Evolutionary conservation across 208 protist species (phyloP).

Genomic region (Crithidia bombi): DNA sequence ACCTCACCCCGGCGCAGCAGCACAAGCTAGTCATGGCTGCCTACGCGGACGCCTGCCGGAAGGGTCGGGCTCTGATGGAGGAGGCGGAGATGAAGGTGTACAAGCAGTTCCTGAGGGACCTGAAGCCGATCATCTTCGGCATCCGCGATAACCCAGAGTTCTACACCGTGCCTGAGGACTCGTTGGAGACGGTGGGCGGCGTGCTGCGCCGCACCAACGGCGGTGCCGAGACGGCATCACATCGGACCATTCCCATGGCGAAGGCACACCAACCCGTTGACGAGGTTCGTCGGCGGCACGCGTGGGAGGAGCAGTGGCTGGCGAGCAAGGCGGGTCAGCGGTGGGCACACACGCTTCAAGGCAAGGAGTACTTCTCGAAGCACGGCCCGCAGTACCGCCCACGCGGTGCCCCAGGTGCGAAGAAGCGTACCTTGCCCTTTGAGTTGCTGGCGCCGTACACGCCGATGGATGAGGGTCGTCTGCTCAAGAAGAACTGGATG

Average conservation of each 20-base stretch:
- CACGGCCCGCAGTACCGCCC: conserved; percentile 74
- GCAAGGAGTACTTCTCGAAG: conserved; percentile 84
- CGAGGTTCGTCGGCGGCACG: conserved; percentile 66
- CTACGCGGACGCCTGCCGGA: conserved; percentile 78
- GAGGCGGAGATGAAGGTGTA: conserved; percentile 89
- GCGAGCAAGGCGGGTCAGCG: conserved; percentile 52
- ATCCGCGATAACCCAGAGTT: conserved; percentile 94
- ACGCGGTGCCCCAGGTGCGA: conserved; percentile 84
- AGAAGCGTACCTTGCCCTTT: conserved; percentile 66
- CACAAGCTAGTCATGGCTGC: conserved; percentile 82
- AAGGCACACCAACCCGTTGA: conserved; percentile 75
- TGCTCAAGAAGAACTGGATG: conserved; percentile 90
- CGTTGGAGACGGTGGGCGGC: conserved; percentile 74
- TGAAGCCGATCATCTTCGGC: conserved; percentile 89
- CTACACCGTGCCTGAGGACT: conserved; percentile 83
- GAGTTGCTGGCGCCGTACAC: conserved; percentile 88
- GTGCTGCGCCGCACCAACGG: conserved; percentile 41
- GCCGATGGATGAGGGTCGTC: conserved; percentile 86
- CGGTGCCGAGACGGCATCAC: conserved; percentile 6
- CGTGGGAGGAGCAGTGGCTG: conserved; percentile 80
- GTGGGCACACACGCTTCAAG: conserved; percentile 76
- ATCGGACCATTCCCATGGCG: conserved; percentile 87
- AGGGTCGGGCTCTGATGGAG: conserved; percentile 83
- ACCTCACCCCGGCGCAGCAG: conserved; percentile 60
- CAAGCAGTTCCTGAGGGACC: conserved; percentile 89